Evolutionary conservation across 1,139 yeast species (phyloP).

Genomic region (Taiozyma sp.): DNA sequence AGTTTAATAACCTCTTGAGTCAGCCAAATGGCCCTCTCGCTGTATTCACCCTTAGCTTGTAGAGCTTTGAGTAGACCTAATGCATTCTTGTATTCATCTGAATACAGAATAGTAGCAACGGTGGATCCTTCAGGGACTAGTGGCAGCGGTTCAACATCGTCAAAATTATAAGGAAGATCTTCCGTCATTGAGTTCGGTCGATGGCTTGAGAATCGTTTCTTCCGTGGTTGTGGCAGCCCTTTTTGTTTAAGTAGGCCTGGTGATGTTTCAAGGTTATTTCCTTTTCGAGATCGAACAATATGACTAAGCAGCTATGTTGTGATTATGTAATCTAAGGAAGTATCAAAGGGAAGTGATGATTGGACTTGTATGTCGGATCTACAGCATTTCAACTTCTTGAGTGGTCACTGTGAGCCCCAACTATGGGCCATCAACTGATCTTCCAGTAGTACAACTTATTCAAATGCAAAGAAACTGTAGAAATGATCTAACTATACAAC

Average conservation of each 20-base stretch:
- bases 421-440: no score
- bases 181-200: not conserved
- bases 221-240: not conserved
- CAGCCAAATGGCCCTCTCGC: slow-evolving; percentile 66
- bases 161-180: slow-evolving; percentile 23
- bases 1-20: slow-evolving; percentile 58
- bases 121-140: slow-evolving; percentile 41
- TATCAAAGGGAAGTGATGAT: no score
- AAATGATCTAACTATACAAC: slow-evolving; percentile 21
- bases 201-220: not conserved
- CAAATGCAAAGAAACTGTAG: not conserved
- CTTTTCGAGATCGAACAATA: not conserved
- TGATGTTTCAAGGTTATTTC: not conserved
- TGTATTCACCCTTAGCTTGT: slow-evolving; percentile 54
- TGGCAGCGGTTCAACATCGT: slow-evolving; percentile 38
- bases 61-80: slow-evolving; percentile 64
- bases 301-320: not conserved
- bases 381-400: no score
- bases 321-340: not conserved
- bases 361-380: no score
- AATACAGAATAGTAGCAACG: slow-evolving; percentile 74
- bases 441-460: not conserved
- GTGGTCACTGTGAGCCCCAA: no score
- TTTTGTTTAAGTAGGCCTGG: not conserved
- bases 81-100: slow-evolving; percentile 58